Percentiles rank a stretch among this genome's conserved stretches.
These are phyloP conservation scores for Priceomyces haplophilus DNA, from an alignment of 805 yeast species.

Conservation along the genomic window DNA sequence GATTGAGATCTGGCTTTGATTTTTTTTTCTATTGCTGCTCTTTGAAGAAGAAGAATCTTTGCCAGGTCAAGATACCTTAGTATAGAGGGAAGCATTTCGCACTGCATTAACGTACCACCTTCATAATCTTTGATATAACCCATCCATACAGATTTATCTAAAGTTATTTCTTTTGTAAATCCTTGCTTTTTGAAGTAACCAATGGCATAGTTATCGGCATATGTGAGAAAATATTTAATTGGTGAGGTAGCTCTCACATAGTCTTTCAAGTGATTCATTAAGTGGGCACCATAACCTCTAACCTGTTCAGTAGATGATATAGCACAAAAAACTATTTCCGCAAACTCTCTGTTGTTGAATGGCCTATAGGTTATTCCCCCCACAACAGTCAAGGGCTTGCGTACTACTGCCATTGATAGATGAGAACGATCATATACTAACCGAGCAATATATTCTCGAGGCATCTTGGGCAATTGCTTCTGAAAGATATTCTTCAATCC, in stretches of 20 bases:
- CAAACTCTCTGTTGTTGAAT: conserved; percentile 84
- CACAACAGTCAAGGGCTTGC: conserved; percentile 90
- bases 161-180: conserved; percentile 88
- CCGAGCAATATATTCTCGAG: conserved; percentile 91
- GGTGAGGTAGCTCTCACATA: conserved; percentile 87
- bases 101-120: conserved; percentile 98
- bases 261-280: conserved; percentile 97
- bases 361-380: conserved; percentile 98
- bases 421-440: conserved; percentile 93
- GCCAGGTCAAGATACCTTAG: conserved; percentile 81
- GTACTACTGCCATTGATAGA: conserved; percentile 91
- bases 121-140: conserved; percentile 98
- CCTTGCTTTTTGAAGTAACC: conserved; percentile 99
- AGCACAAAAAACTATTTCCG: conserved; percentile 98
- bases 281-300: conserved; percentile 96
- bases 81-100: conserved; percentile 84
- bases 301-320: conserved; percentile 97
- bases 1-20: conserved; percentile 76
- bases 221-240: conserved; percentile 82
- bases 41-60: conserved; percentile 80
- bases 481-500: conserved; percentile 96
- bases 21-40: conserved; percentile 85
- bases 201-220: conserved; percentile 98
- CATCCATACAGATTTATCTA: conserved; percentile 89
- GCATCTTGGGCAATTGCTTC: conserved; percentile 98